These are phyloP conservation scores for Chlorella vulgaris DNA, from an alignment of 139 green algal genomes.

Conservation along the genomic window DNA sequence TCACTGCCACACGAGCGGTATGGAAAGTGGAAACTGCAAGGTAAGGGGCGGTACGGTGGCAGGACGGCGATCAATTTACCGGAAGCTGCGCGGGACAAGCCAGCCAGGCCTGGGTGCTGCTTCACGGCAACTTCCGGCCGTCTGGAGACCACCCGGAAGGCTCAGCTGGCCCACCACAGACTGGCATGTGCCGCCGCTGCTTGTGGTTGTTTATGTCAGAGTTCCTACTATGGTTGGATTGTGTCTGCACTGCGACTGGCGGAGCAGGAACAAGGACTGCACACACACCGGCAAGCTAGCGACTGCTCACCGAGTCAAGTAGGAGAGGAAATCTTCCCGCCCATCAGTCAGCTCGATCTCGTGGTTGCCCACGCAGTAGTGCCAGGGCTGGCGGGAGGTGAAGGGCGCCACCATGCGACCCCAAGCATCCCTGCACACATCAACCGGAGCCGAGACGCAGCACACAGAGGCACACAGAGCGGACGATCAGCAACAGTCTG, in stretches of 20 bases:
- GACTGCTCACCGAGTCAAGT: not conserved
- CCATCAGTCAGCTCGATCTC: constrained; percentile 53
- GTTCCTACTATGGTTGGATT: too few relatives aligned
- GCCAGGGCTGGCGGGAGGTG: constrained; percentile 50
- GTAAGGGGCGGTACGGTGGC: not conserved
- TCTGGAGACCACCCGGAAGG: not conserved
- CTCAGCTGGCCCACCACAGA: not conserved
- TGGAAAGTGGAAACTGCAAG: constrained; percentile 49
- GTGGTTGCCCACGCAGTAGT: constrained; percentile 78
- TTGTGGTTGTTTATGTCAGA: too few relatives aligned
- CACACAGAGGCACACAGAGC: not conserved
- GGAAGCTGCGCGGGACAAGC: too few relatives aligned
- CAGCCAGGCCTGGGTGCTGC: too few relatives aligned
- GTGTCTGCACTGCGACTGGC: too few relatives aligned
- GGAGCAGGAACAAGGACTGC: too few relatives aligned
- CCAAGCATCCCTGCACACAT: constrained; percentile 85
- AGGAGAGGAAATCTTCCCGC: constrained; percentile 1
- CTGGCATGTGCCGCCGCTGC: too few relatives aligned
- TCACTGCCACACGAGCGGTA: constrained; percentile 36
- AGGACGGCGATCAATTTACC: too few relatives aligned
- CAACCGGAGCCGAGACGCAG: not conserved
- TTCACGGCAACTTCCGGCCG: too few relatives aligned
- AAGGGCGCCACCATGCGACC: constrained; percentile 61
- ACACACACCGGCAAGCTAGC: too few relatives aligned
- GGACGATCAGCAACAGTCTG: too few relatives aligned